Percentiles rank a stretch among this genome's conserved stretches.
Conservation (phyloP, 78 protist species). For the Chrysochromulina tobinii region DNA sequence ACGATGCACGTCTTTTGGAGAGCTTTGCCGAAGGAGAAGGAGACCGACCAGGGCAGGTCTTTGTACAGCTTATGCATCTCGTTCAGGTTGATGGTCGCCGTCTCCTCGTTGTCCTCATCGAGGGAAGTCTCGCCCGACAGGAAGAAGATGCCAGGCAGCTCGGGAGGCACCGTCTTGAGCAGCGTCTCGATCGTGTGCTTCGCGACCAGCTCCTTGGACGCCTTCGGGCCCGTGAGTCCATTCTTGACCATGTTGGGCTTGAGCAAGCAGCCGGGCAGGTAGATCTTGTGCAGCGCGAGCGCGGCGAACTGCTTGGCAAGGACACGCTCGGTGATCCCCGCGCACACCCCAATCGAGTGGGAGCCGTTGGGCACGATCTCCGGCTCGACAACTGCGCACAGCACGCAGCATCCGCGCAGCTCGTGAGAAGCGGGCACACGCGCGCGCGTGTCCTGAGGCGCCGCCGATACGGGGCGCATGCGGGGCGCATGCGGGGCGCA, state of each 20-base stretch:
- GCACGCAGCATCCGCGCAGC: too few species aligned
- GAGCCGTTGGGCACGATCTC: conserved; percentile 78
- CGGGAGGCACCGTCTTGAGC: conserved; percentile 88
- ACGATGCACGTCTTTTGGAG: conserved; percentile 69
- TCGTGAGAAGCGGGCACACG: too few species aligned
- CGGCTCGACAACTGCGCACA: conserved; percentile 92
- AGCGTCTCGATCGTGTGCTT: conserved; percentile 77
- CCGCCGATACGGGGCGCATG: too few species aligned
- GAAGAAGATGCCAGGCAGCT: conserved; percentile 90
- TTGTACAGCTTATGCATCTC: conserved; percentile 77
- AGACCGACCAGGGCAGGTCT: conserved; percentile 83
- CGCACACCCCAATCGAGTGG: conserved; percentile 54
- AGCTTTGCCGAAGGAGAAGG: conserved; percentile 93
- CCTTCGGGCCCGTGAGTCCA: background rate
- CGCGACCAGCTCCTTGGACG: conserved; percentile 73
- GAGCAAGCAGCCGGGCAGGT: conserved; percentile 76
- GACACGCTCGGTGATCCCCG: conserved; percentile 29
- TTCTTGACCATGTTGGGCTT: conserved; percentile 91
- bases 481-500: too few species aligned
- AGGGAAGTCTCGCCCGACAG: conserved; percentile 73
- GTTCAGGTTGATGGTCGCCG: conserved; percentile 87
- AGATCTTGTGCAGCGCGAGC: conserved; percentile 50
- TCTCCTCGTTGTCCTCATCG: conserved; percentile 82
- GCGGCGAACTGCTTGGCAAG: conserved; percentile 35
- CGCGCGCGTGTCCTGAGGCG: too few species aligned